These are phyloP conservation scores for Rhizoclosmatium sp. DNA, from an alignment of 192 early-diverging fungal species.

Conservation along the genomic window DNA sequence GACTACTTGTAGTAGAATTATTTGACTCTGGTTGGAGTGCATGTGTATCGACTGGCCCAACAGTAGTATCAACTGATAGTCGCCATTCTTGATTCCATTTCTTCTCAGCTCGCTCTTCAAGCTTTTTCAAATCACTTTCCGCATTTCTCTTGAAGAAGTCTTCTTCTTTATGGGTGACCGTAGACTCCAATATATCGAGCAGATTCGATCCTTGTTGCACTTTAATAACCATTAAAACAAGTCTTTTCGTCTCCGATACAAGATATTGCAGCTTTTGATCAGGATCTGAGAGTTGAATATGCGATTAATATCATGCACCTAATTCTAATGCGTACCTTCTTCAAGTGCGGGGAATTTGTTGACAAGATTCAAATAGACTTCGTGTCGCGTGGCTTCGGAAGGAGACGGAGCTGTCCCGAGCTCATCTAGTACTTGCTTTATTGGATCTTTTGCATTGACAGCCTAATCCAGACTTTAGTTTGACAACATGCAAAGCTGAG, in stretches of 20 bases:
- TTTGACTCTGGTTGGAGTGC: neutral
- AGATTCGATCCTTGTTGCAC: slow-evolving; percentile 86
- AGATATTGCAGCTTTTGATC: slow-evolving; percentile 65
- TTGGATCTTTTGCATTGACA: slow-evolving; percentile 51
- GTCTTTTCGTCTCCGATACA: slow-evolving; percentile 89
- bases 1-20: neutral
- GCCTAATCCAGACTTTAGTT: slow-evolving; percentile 18
- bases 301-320: neutral
- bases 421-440: slow-evolving; percentile 54
- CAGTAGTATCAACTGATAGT: neutral
- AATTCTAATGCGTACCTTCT: neutral
- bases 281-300: slow-evolving; percentile 45
- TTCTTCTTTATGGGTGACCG: slow-evolving; percentile 81
- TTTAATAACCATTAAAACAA: slow-evolving; percentile 82
- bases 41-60: neutral
- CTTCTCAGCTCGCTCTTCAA: slow-evolving; percentile 10
- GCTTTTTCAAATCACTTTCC: slow-evolving; percentile 30
- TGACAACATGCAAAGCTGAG: slow-evolving; percentile 5
- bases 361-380: slow-evolving; percentile 73
- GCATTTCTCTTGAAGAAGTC: slow-evolving; percentile 46
- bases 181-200: slow-evolving; percentile 82
- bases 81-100: slow-evolving; percentile 27
- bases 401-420: slow-evolving; percentile 51
- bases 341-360: slow-evolving; percentile 68
- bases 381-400: slow-evolving; percentile 35